Conservation (phyloP, 768 basidiomycete species). For the Leccinum obscurum region DNA sequence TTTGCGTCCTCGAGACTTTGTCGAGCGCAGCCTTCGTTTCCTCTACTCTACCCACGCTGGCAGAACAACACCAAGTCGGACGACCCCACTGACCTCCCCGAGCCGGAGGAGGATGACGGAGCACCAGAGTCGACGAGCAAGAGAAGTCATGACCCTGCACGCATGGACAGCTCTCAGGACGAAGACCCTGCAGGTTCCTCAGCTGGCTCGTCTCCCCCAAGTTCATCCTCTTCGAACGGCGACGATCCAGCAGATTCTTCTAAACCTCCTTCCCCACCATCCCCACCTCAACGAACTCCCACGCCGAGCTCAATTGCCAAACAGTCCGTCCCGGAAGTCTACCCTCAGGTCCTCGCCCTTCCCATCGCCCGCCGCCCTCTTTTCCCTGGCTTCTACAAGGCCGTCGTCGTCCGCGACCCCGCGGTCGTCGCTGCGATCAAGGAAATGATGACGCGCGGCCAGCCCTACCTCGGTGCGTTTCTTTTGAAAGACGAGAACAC, state of each 20-base stretch:
- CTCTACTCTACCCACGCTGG: conserved; percentile 39
- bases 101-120: conserved; percentile 27
- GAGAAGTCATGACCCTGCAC: conserved; percentile 17
- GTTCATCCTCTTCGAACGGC: conserved; percentile 35
- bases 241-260: conserved; percentile 40
- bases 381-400: conserved; percentile 98
- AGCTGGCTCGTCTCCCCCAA: conserved; percentile 27
- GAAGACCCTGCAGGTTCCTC: conserved; percentile 36
- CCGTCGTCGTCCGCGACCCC: conserved; percentile 90
- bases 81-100: conserved; percentile 25
- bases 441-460: conserved; percentile 95
- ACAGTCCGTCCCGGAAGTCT: conserved; percentile 84
- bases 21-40: conserved; percentile 33
- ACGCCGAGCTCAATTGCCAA: conserved; percentile 67
- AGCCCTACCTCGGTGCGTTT: conserved; percentile 97
- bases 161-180: conserved; percentile 31
- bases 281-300: conserved; percentile 37
- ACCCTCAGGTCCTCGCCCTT: conserved; percentile 92
- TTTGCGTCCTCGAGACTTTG: conserved; percentile 28
- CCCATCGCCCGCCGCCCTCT: conserved; percentile 94
- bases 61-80: conserved; percentile 34
- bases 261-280: conserved; percentile 25
- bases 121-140: conserved; percentile 22
- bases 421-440: conserved; percentile 91
- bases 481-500: conserved; percentile 91